These are phyloP conservation scores for Eleusine coracana DNA, from an alignment of 176 grass and related monocot genomes.

Conservation along the genomic window DNA sequence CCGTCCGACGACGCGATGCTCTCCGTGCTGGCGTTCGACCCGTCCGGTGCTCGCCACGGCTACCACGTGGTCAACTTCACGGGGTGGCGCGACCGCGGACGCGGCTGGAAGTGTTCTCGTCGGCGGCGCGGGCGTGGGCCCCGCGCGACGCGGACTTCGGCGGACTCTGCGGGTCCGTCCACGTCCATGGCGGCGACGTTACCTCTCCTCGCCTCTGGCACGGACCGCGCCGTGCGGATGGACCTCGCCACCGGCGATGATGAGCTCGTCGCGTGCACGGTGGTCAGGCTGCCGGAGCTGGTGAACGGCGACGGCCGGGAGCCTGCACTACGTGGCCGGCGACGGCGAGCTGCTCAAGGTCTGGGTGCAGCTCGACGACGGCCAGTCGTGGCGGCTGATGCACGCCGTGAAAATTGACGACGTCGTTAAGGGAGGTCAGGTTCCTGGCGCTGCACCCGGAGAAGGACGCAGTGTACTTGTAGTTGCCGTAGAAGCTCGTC, in stretches of 20 bases:
- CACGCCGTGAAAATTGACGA: conserved; percentile 33
- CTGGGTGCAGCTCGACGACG: conserved; percentile 47
- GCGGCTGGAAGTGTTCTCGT: conserved; percentile 43
- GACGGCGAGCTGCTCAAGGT: conserved; percentile 39
- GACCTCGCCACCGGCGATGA: background rate
- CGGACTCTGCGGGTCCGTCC: background rate
- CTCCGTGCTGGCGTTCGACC: conserved; percentile 54
- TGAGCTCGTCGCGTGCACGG: conserved; percentile 19
- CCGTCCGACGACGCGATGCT: conserved; percentile 14
- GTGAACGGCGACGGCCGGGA: conserved; percentile 28
- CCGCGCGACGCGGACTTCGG: conserved; percentile 11
- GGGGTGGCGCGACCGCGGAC: conserved; percentile 24
- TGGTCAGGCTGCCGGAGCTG: conserved; percentile 45
- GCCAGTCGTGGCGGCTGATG: conserved; percentile 44
- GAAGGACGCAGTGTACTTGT: conserved; percentile 56
- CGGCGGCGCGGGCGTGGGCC: background rate
- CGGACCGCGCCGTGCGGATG: conserved; percentile 44
- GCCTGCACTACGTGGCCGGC: conserved; percentile 49
- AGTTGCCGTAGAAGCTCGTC: conserved; percentile 46
- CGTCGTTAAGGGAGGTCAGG: conserved; percentile 34
- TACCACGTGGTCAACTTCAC: conserved; percentile 51
- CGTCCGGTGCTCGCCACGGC: background rate
- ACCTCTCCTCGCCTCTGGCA: conserved; percentile 50
- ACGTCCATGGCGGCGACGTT: conserved; percentile 37
- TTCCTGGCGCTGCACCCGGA: conserved; percentile 71